Evolutionary conservation across 495 filamentous ascomycete genomes (phyloP), one percentile per base, ranked within the genome.

Genomic region (Penicillium coffeae): DNA sequence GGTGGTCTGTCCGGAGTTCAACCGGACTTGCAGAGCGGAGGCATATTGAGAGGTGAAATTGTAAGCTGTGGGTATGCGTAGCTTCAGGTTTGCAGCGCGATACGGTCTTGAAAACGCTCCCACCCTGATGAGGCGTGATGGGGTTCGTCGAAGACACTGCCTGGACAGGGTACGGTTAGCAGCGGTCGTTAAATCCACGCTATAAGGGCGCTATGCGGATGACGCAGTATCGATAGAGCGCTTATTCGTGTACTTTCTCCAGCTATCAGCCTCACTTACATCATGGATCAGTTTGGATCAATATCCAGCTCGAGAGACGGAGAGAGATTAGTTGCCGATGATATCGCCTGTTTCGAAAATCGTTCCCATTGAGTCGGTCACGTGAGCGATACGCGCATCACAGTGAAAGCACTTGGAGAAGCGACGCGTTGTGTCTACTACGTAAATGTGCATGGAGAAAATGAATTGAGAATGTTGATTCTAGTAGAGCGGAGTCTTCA

Each of bases 71-170:
- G 10, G 25, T 4, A 30, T 4, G 10, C 12, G 19, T 53, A 30
- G 25, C 25, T 30, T 4, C 12, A 44, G 15, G 8, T 41, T 38
- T 5, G 27, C 16, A 20, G 18, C 27, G 22, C 27, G 20, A 3
- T 25, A 47, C 12, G 52, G 45, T 18, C 30, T 9, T 19, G 48
- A 45, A 4, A 41, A 16, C 1, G 25, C n/a, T n/a, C n/a, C n/a
- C n/a, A n/a, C n/a, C n/a, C n/a, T 27, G 20, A 79, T 67, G 21
- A 82, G 77, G 47, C 83, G 75, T 38, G 78, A 66, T 55, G 79
- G 77, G 40, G 74, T 75, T 54, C 77, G 76, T 47, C 80, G 79
- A 52, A 75, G 54, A 44, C 47, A 66, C 51, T 75, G 56, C 73
- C 73, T 77, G 18, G 18, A 8, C 49, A 33, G 22, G 7, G n/a